Conservation (phyloP, 2,329 filamentous ascomycete genomes). For the Bisporella sp. region DNA sequence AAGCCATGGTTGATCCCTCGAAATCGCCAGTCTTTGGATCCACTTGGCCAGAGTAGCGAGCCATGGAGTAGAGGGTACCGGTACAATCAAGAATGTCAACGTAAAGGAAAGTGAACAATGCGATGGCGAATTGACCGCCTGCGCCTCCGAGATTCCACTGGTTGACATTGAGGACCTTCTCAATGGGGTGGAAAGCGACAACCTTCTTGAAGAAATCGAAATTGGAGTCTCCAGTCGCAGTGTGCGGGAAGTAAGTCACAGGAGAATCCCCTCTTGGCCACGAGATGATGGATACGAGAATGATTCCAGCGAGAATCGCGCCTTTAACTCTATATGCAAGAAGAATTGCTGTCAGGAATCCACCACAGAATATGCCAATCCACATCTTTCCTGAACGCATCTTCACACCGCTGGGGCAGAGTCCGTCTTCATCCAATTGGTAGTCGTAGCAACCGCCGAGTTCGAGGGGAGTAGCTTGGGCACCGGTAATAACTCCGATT, state of each 20-base stretch:
- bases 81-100: conserved; percentile 86
- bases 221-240: conserved; percentile 54
- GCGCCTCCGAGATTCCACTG: conserved; percentile 61
- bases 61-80: conserved; percentile 85
- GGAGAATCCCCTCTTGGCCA: conserved; percentile 69
- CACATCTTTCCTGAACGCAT: conserved; percentile 82
- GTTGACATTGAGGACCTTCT: conserved; percentile 60
- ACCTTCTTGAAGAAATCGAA: conserved; percentile 89
- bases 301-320: conserved; percentile 75
- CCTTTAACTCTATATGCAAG: conserved; percentile 85
- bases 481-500: conserved; percentile 70
- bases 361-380: conserved; percentile 83
- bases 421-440: conserved; percentile 29
- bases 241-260: conserved; percentile 78
- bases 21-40: conserved; percentile 82
- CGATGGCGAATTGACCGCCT: conserved; percentile 71
- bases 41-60: conserved; percentile 74
- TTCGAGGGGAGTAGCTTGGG: conserved; percentile 58
- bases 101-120: conserved; percentile 83
- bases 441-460: conserved; percentile 50
- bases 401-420: conserved; percentile 59
- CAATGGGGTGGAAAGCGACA: conserved; percentile 74
- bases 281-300: conserved; percentile 80
- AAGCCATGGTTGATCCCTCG: conserved; percentile 76
- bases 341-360: conserved; percentile 70